These are phyloP conservation scores for Verticillium alfalfae DNA, from an alignment of 2,329 filamentous ascomycete genomes.

Conservation along the genomic window DNA sequence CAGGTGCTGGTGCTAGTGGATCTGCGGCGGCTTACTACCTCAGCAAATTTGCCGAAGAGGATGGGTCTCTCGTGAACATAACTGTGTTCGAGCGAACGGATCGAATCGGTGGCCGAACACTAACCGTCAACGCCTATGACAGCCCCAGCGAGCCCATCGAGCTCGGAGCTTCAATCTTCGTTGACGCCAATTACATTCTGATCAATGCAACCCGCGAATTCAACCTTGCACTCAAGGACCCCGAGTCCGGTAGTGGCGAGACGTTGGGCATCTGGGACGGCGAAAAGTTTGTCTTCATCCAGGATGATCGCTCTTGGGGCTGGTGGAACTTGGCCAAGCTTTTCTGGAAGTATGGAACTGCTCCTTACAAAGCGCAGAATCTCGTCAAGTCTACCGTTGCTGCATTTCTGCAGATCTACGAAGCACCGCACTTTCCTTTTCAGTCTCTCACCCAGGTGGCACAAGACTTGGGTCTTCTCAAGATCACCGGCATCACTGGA, in stretches of 20 bases:
- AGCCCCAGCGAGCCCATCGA: constrained; percentile 67
- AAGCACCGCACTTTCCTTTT: constrained; percentile 80
- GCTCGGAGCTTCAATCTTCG: constrained; percentile 88
- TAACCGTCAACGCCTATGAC: constrained; percentile 74
- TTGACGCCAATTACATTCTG: constrained; percentile 77
- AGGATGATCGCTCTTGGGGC: constrained; percentile 50
- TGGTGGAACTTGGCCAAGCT: constrained; percentile 82
- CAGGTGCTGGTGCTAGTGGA: constrained; percentile 85
- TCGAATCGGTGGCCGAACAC: constrained; percentile 79
- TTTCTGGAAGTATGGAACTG: constrained; percentile 78
- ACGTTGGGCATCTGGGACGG: constrained; percentile 83
- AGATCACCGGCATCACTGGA: constrained; percentile 66
- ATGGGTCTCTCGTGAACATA: constrained; percentile 63
- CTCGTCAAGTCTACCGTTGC: constrained; percentile 67
- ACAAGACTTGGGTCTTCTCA: constrained; percentile 60
- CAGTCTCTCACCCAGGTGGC: constrained; percentile 64
- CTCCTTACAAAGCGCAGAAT: constrained; percentile 67
- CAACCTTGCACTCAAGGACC: constrained; percentile 53
- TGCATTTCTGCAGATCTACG: constrained; percentile 75
- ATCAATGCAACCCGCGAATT: constrained; percentile 67
- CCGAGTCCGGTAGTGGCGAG: constrained; percentile 40
- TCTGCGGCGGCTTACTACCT: constrained; percentile 84
- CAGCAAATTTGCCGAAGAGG: constrained; percentile 59
- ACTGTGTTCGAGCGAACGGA: constrained; percentile 79
- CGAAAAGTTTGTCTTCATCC: constrained; percentile 62